Evolutionary conservation across 257 asterid species (phyloP).

Genomic region (Solanum appendiculatum): DNA sequence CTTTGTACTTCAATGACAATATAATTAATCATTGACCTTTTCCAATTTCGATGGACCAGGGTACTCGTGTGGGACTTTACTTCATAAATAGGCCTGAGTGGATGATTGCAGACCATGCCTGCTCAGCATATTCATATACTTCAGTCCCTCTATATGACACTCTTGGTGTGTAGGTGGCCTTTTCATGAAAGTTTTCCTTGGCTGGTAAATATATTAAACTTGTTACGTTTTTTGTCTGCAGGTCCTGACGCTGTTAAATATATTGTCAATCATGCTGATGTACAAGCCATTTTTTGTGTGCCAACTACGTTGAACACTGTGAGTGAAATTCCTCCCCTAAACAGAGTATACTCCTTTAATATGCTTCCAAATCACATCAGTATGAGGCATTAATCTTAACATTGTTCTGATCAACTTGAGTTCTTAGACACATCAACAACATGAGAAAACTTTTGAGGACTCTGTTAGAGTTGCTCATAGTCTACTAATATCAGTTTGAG

Average conservation of each 20-base stretch:
- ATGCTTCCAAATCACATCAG: not conserved
- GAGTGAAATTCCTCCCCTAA: constrained; percentile 21
- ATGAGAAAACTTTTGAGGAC: not conserved
- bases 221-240: constrained; percentile 15
- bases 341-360: not conserved
- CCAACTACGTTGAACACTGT: constrained; percentile 69
- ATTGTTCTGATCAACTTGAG: not conserved
- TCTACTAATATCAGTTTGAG: not conserved
- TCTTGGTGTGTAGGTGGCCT: constrained; percentile 61
- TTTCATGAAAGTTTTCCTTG: constrained; percentile 10
- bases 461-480: not conserved
- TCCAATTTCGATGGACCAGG: constrained; percentile 37
- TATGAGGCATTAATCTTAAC: not conserved
- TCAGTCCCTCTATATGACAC: constrained; percentile 98
- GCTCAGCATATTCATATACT: constrained; percentile 79
- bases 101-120: constrained; percentile 87
- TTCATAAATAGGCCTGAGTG: constrained; percentile 93
- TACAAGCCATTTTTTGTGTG: constrained; percentile 83
- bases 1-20: not conserved
- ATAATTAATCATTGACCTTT: not conserved
- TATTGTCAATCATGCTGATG: constrained; percentile 70
- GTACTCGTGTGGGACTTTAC: constrained; percentile 77
- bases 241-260: constrained; percentile 98
- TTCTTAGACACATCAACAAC: not conserved
- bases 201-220: constrained; percentile 12